Base-by-base conservation (phyloP, 805 yeast species). In the Zygosaccharomyces rouxii region DNA sequence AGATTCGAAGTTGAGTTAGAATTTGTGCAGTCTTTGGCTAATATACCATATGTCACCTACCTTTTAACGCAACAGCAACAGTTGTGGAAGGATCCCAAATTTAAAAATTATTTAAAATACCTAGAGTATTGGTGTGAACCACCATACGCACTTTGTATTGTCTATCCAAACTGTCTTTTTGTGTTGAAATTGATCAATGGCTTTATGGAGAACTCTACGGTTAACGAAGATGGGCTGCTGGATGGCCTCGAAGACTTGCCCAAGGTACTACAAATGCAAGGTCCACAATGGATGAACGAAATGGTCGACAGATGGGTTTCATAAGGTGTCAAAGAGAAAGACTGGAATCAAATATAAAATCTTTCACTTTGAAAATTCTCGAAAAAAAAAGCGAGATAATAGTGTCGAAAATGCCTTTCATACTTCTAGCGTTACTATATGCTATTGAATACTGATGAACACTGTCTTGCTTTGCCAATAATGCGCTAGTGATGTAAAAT, bases 1-100 rank as follows among this genome's bases (percentile, higher is more conserved):
- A 57, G 80, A 61, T 53, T 64, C 46, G 70, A 66, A 53, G 63
- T 67, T 7, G 70, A 66, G 51, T 48, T 67, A 23, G 71, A 86
- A 78, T 92, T 92, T 68, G 95, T 92, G 3, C 98, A 92, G 68
- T 84, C 96, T 13, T 73, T 92, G 29, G 88, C 96, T 2, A 94
- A 92, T 66, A 81, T 92, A 39, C 96, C 85, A 64, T 92, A 90
- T 62, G 75, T 92, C 48, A 83, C 88, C 55, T 89, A 81, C 59
- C 73, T 92, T 22, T 53, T 63, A 19, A 96, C 97, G 2, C 97
- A 90, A 66, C 86, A 83, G 56, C 86, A 83, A 56, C 82, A 82
- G 60, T 71, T 90, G 10, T 83, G 84, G 57, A 84, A 86, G 58
- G 81, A 77, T 25, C 63, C 63, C 2, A 76, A 77, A 44, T 90